A percentile compares a stretch with the other conserved stretches of the same genome.
Evolutionary conservation across 495 filamentous ascomycete genomes (phyloP).

Genomic region (Podospora anserina): DNA sequence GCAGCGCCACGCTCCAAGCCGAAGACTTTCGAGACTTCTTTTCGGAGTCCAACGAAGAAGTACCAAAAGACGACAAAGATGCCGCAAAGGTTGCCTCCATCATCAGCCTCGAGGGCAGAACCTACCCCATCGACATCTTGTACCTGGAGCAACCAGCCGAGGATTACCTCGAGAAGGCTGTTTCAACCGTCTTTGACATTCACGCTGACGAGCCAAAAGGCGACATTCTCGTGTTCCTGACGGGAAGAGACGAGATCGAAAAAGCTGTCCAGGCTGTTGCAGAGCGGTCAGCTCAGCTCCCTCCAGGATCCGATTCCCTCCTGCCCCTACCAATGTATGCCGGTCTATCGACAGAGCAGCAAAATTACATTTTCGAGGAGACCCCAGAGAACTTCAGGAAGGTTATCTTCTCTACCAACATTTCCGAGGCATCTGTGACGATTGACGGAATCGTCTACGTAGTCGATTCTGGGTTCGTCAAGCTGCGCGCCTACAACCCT

Average conservation of each 20-base stretch:
- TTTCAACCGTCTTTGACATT: conserved; percentile 90
- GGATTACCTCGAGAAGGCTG: conserved; percentile 82
- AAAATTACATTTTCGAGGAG: conserved; percentile 89
- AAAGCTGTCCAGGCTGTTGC: conserved; percentile 70
- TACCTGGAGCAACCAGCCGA: conserved; percentile 78
- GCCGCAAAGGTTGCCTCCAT: conserved; percentile 59
- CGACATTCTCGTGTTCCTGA: conserved; percentile 89
- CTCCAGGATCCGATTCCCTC: conserved; percentile 64
- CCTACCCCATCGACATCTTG: conserved; percentile 86
- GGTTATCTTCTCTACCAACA: conserved; percentile 92
- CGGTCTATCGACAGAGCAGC: conserved; percentile 81
- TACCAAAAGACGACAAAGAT: conserved; percentile 42
- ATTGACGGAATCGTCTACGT: conserved; percentile 94
- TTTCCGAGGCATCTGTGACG: conserved; percentile 92
- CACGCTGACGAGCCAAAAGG: conserved; percentile 84
- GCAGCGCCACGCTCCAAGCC: conserved; percentile 90
- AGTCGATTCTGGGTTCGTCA: conserved; percentile 88
- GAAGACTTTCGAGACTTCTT: conserved; percentile 88
- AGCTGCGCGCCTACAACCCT: conserved; percentile 85
- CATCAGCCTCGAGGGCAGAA: conserved; percentile 84
- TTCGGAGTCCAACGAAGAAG: conserved; percentile 43
- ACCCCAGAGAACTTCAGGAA: conserved; percentile 83
- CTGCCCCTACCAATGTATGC: conserved; percentile 84
- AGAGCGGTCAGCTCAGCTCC: conserved; percentile 72
- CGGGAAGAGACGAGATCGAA: conserved; percentile 93